Conservation (phyloP, 2,329 filamentous ascomycete species). For the Penicillium capsulatum region DNA sequence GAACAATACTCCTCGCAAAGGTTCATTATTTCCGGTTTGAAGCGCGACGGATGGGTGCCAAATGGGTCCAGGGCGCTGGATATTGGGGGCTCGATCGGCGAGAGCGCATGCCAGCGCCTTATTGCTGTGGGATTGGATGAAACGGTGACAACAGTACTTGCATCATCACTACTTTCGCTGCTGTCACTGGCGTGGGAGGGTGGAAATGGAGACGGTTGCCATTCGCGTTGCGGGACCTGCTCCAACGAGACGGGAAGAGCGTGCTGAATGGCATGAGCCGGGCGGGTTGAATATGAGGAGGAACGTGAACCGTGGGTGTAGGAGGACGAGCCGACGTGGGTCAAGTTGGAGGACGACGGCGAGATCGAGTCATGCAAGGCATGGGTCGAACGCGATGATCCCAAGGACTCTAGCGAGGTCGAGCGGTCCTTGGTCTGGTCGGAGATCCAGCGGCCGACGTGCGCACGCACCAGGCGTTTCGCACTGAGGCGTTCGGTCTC, state of each 20-base stretch:
- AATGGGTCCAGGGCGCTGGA: constrained; percentile 28
- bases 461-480: constrained; percentile 31
- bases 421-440: constrained; percentile 32
- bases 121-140: background rate
- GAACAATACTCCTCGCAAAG: constrained; percentile 27
- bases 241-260: background rate
- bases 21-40: constrained; percentile 22
- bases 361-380: background rate
- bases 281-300: background rate
- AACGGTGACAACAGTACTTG: background rate
- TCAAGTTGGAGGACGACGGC: background rate
- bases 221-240: background rate
- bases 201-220: constrained; percentile 6
- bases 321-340: constrained; percentile 1
- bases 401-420: constrained; percentile 9
- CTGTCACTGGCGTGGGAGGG: constrained; percentile 15
- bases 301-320: constrained; percentile 4
- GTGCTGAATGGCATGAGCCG: background rate
- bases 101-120: constrained; percentile 5
- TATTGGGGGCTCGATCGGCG: constrained; percentile 20
- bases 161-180: constrained; percentile 17
- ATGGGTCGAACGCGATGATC: background rate
- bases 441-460: constrained; percentile 37
- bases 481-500: constrained; percentile 27
- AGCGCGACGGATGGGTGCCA: constrained; percentile 20